phyloP scores from a whole-genome alignment of 2,329 filamentous ascomycete genomes.

The Colletotrichum tamarilloi region DNA sequence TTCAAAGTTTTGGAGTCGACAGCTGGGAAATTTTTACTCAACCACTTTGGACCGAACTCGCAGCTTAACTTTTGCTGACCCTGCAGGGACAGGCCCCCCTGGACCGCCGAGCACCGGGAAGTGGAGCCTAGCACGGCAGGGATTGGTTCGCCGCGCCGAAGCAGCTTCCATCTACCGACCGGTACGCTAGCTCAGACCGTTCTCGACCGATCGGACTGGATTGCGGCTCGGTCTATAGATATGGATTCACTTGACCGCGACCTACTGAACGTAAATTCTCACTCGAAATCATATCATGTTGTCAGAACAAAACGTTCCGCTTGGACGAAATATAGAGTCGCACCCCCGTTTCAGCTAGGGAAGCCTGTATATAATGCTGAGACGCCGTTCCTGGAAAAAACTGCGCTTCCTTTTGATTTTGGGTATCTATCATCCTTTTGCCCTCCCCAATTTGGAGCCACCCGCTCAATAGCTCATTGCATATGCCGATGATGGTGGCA shows the following conservation, averaged over 20 bases:
- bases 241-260: background rate
- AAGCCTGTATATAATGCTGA: background rate
- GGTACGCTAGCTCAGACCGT: slow-evolving; percentile 16
- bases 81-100: slow-evolving; percentile 32
- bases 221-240: background rate
- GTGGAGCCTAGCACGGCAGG: slow-evolving; percentile 22
- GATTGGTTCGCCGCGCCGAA: slow-evolving; percentile 22
- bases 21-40: slow-evolving; percentile 36
- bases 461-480: background rate
- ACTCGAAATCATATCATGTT: background rate
- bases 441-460: background rate
- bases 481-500: background rate
- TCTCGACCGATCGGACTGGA: background rate
- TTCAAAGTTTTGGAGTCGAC: slow-evolving; percentile 23
- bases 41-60: slow-evolving; percentile 29
- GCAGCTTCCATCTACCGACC: background rate
- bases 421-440: slow-evolving; percentile 31
- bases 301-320: background rate
- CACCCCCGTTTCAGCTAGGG: background rate
- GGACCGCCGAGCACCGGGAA: slow-evolving; percentile 31
- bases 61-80: slow-evolving; percentile 29
- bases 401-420: slow-evolving; percentile 11
- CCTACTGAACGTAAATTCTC: background rate
- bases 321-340: background rate
- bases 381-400: background rate